A percentile compares a stretch with the other conserved stretches of the same genome.
These are phyloP conservation scores for Rosa multiflora DNA, from an alignment of 306 rosid species.

Conservation along the genomic window DNA sequence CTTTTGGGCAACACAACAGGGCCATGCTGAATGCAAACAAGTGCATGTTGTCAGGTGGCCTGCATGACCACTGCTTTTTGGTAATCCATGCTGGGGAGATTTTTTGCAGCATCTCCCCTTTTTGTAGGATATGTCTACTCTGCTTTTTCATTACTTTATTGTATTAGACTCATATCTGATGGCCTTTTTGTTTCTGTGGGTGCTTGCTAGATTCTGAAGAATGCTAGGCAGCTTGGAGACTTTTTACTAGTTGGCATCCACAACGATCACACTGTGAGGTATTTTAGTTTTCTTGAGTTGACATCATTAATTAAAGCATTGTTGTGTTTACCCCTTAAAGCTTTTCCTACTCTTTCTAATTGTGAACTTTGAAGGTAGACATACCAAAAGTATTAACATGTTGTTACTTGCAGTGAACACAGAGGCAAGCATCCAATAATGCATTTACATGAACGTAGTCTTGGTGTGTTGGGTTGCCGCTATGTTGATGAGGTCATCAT, in stretches of 20 bases:
- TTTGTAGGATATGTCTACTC: background rate
- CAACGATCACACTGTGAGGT: constrained; percentile 86
- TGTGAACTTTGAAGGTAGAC: background rate
- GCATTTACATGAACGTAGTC: constrained; percentile 98
- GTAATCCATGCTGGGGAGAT: background rate
- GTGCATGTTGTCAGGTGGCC: background rate
- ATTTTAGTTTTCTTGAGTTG: constrained; percentile 23
- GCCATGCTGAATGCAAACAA: background rate
- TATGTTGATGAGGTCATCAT: constrained; percentile 96
- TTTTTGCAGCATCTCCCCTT: background rate
- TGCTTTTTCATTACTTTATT: constrained; percentile 9
- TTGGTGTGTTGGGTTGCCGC: constrained; percentile 87
- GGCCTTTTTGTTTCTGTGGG: constrained; percentile 12
- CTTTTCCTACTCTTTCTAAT: background rate
- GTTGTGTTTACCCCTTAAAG: background rate
- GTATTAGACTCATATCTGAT: constrained; percentile 3
- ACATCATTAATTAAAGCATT: constrained; percentile 10
- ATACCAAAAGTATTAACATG: constrained; percentile 8
- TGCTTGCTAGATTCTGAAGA: constrained; percentile 69
- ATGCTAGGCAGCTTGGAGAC: constrained; percentile 92
- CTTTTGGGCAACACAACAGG: background rate
- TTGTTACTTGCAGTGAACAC: constrained; percentile 53
- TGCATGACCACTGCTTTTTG: background rate
- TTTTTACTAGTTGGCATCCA: constrained; percentile 91
- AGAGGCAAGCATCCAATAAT: constrained; percentile 87